Conservation (phyloP, 257 asterid species). For the Anisodus acutangulus region DNA sequence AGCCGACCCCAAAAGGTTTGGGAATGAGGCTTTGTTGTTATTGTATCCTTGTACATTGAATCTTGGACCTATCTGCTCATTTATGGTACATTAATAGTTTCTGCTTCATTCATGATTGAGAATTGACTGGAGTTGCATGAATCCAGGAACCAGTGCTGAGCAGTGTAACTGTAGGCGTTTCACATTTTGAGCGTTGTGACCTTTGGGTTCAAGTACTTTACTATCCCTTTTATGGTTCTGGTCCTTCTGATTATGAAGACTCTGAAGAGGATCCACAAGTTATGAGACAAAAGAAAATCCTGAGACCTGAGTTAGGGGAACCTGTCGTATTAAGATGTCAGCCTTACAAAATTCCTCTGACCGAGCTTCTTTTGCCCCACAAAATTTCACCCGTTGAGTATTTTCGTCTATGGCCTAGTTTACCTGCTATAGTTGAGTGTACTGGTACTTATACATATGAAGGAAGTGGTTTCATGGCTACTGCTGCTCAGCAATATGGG, state of each 20-base stretch:
- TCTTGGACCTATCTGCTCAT: too few relatives aligned
- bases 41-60: too few relatives aligned
- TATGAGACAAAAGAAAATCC: constrained; percentile 59
- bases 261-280: constrained; percentile 70
- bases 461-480: constrained; percentile 95
- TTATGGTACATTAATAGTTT: background rate
- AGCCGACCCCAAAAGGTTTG: too few relatives aligned
- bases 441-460: constrained; percentile 83
- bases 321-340: constrained; percentile 86
- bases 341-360: constrained; percentile 92
- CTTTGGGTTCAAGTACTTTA: constrained; percentile 90
- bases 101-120: background rate
- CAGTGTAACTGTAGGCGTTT: constrained; percentile 90
- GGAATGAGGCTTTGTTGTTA: too few relatives aligned
- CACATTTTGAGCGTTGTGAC: constrained; percentile 82
- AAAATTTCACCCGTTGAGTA: constrained; percentile 95
- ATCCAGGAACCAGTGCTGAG: constrained; percentile 77
- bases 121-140: constrained; percentile 32
- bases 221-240: constrained; percentile 77
- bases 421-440: constrained; percentile 86
- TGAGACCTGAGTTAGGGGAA: constrained; percentile 65
- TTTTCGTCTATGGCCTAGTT: constrained; percentile 92
- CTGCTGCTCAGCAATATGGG: constrained; percentile 96
- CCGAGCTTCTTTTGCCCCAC: constrained; percentile 92
- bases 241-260: constrained; percentile 68